These are phyloP conservation scores for Myxozyma kluyveri DNA, from an alignment of 805 yeast genomes.

Conservation along the genomic window DNA sequence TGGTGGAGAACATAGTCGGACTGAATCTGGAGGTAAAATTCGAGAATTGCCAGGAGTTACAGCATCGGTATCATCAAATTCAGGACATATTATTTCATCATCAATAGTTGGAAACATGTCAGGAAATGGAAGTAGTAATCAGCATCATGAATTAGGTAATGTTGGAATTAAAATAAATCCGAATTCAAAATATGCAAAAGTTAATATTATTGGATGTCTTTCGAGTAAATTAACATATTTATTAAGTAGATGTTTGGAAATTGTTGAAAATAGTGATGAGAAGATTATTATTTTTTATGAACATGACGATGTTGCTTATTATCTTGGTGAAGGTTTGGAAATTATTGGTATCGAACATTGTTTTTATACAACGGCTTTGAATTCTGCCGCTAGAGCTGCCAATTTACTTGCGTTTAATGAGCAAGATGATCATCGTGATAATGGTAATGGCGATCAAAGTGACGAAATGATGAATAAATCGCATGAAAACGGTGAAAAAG, in stretches of 20 bases:
- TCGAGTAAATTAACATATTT: slow-evolving; percentile 64
- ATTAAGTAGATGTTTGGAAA: slow-evolving; percentile 52
- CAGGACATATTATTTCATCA: background rate
- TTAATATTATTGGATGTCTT: slow-evolving; percentile 50
- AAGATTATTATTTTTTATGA: slow-evolving; percentile 65
- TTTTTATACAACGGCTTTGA: slow-evolving; percentile 61
- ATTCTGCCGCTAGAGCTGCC: slow-evolving; percentile 49
- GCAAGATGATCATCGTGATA: slow-evolving; percentile 48
- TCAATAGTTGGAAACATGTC: background rate
- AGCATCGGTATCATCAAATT: slow-evolving; percentile 6
- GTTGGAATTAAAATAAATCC: background rate
- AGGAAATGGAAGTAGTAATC: slow-evolving; percentile 3
- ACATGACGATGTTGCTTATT: slow-evolving; percentile 68
- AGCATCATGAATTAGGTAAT: slow-evolving; percentile 5
- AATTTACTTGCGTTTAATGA: slow-evolving; percentile 53
- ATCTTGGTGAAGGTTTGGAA: slow-evolving; percentile 62
- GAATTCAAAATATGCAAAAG: slow-evolving; percentile 15
- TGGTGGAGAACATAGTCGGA: slow-evolving; percentile 7
- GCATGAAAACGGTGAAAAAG: too few species aligned
- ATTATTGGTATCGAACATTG: slow-evolving; percentile 58
- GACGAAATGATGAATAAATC: too few species aligned
- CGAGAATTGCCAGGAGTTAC: slow-evolving; percentile 22
- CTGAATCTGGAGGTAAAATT: slow-evolving; percentile 35
- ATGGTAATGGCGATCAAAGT: too few species aligned
- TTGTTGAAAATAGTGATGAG: slow-evolving; percentile 40